Conservation (phyloP, 768 basidiomycete species). For the Galerina marginata region DNA sequence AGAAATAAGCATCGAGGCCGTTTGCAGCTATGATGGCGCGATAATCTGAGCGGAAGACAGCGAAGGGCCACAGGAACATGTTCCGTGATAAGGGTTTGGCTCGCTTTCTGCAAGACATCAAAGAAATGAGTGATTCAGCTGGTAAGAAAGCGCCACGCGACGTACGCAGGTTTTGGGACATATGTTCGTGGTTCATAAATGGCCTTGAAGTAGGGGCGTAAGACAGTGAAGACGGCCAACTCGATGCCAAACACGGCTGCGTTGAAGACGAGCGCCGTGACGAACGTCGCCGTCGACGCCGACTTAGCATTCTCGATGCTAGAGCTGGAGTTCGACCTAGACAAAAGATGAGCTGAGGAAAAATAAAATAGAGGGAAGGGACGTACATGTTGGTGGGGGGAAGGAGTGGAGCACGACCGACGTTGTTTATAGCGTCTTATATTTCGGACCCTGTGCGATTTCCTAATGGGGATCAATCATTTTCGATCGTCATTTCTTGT, state of each 20-base stretch:
- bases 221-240: conserved; percentile 77
- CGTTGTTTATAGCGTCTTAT: conserved; percentile 17
- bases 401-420: conserved; percentile 2
- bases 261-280: conserved; percentile 88
- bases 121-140: background rate
- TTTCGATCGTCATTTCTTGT: too few relatives aligned
- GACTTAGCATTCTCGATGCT: conserved; percentile 45
- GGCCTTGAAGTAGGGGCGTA: conserved; percentile 83
- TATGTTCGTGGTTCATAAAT: conserved; percentile 92
- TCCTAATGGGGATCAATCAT: conserved; percentile 4
- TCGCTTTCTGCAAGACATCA: conserved; percentile 53
- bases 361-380: background rate
- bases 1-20: conserved; percentile 93
- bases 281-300: conserved; percentile 79
- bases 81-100: conserved; percentile 53
- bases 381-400: conserved; percentile 19
- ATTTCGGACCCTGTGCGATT: conserved; percentile 7
- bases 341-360: background rate
- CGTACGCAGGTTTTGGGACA: conserved; percentile 48
- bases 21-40: conserved; percentile 67
- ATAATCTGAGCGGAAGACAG: conserved; percentile 67
- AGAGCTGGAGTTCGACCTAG: conserved; percentile 50
- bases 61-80: conserved; percentile 69
- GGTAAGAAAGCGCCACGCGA: conserved; percentile 10
- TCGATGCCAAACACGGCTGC: conserved; percentile 72